Percentiles rank a stretch among this genome's conserved stretches.
Evolutionary conservation across 2,329 filamentous ascomycete genomes (phyloP).

Genomic region (Biscogniauxia mediterranea): DNA sequence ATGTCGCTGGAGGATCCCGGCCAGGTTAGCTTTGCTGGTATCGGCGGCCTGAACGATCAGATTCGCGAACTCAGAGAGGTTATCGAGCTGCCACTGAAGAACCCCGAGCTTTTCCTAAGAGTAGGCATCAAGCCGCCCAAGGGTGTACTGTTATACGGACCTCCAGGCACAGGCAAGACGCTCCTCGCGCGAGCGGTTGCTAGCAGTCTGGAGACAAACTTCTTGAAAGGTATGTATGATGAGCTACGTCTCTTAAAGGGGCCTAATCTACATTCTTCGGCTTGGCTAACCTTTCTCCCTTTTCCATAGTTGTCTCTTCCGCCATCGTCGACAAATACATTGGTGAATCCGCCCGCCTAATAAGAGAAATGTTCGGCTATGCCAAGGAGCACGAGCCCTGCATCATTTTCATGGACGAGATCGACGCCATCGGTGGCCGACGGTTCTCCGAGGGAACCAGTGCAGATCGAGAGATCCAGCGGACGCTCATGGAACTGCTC

Average conservation of each 20-base stretch:
- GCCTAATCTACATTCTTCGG: not conserved
- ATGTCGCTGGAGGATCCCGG: constrained; percentile 99
- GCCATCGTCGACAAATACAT: constrained; percentile 99
- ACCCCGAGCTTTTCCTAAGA: constrained; percentile 93
- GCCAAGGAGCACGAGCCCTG: constrained; percentile 99
- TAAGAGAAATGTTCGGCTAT: constrained; percentile 99
- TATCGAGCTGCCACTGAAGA: constrained; percentile 96
- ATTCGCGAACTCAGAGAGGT: constrained; percentile 96
- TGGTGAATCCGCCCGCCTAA: constrained; percentile 93
- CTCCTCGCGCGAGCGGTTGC: constrained; percentile 91
- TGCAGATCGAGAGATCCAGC: constrained; percentile 96
- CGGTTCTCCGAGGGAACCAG: constrained; percentile 97
- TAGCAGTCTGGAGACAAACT: constrained; percentile 96
- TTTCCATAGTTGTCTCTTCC: constrained; percentile 79
- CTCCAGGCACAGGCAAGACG: constrained; percentile 96
- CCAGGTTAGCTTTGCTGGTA: constrained; percentile 95
- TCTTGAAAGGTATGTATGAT: constrained; percentile 74
- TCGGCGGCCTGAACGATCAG: constrained; percentile 96
- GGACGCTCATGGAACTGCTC: constrained; percentile 96
- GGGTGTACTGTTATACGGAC: constrained; percentile 92
- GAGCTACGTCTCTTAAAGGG: not conserved
- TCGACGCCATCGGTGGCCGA: constrained; percentile 95
- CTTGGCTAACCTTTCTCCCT: constrained; percentile 14
- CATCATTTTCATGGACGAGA: constrained; percentile 99
- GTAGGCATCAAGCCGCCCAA: constrained; percentile 99